Percentiles rank a stretch among this genome's conserved stretches.
phyloP scores from a whole-genome alignment of 768 basidiomycete species.

The Neoboletus brunneissimus region DNA sequence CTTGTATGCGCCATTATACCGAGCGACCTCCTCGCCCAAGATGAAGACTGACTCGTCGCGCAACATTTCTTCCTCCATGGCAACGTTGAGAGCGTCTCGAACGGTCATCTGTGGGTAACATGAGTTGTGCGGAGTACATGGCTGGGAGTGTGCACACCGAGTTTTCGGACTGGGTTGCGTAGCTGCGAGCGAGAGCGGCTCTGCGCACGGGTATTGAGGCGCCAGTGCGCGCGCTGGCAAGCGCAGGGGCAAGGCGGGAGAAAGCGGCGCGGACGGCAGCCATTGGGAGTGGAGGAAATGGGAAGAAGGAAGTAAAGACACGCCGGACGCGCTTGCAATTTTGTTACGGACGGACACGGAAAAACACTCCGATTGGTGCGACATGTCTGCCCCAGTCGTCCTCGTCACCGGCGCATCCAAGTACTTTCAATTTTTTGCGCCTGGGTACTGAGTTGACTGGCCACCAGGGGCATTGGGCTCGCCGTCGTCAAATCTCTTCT shows the following conservation, averaged over 20 bases:
- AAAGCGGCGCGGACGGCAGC: constrained; percentile 56
- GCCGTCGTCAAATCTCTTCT: constrained; percentile 70
- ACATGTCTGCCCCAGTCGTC: constrained; percentile 52
- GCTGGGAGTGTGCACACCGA: constrained; percentile 39
- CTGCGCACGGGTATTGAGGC: constrained; percentile 42
- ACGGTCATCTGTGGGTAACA: constrained; percentile 78
- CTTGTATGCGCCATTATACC: constrained; percentile 98
- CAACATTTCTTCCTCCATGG: constrained; percentile 99
- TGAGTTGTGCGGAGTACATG: constrained; percentile 20
- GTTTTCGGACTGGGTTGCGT: constrained; percentile 59
- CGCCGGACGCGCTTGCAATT: constrained; percentile 7
- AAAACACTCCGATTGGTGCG: constrained; percentile 1
- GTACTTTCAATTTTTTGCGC: constrained; percentile 33
- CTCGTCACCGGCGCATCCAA: constrained; percentile 86
- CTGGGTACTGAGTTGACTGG: constrained; percentile 3
- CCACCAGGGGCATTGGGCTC: constrained; percentile 71
- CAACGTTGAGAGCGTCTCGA: constrained; percentile 94
- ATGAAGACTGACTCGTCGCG: constrained; percentile 94
- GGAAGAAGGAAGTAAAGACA: constrained; percentile 1
- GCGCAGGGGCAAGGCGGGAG: constrained; percentile 57
- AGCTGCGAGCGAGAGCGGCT: constrained; percentile 49
- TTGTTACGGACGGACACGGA: constrained; percentile 28
- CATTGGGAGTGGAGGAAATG: constrained; percentile 41
- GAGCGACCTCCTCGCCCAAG: constrained; percentile 96
- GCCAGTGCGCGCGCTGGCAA: constrained; percentile 41